Base-by-base conservation (phyloP, 2,329 filamentous ascomycete species). In the Cordyceps javanica region DNA sequence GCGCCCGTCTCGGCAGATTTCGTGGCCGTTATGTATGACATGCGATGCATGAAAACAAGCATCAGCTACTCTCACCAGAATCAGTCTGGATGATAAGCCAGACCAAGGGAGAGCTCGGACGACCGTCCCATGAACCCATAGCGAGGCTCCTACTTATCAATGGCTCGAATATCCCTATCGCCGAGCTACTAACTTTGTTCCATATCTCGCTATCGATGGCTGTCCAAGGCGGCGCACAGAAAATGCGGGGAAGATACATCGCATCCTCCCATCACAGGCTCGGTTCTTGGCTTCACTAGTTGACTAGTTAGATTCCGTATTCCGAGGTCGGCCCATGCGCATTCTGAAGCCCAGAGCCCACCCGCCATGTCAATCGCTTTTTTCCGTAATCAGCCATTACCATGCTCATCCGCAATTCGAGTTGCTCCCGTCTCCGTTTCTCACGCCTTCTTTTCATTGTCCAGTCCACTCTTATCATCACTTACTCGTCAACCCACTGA, bases 221-320 rank as follows among this genome's bases (percentile, higher is more conserved):
- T 23, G 39, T 32, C 49, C 49, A 39, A 51, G 32, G n/a, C 21
- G 44, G 44, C 30, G 26, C 25, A 14, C 36, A 52, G 11, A 45
- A 45, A 54, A 44, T 54, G 51, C 51, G 51, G 51, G 51, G 39
- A 36, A 45, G 39, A 36, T 45, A 44, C 32, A 54, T 54, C 39
- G 51, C 38, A 34, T 36, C 39, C 39, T 41, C 23, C 38, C 51
- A 52, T 52, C 50, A 41, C 36, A 21, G 5, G 25, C 34, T 41
- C 19, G 3, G n/a, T 16, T 36, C 25, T 34, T 52, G n/a, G 49
- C 36, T 30, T 54, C 38, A 41, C 38, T 13, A n/a, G n/a, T n/a
- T n/a, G n/a, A n/a, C n/a, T n/a, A n/a, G n/a, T n/a, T n/a, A 44
- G 3, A 34, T 53, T 45, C 51, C 39, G 38, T 16, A 45, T 54